Base-by-base conservation (phyloP, 768 basidiomycete genomes). In the Agrocybe chaxingu region DNA sequence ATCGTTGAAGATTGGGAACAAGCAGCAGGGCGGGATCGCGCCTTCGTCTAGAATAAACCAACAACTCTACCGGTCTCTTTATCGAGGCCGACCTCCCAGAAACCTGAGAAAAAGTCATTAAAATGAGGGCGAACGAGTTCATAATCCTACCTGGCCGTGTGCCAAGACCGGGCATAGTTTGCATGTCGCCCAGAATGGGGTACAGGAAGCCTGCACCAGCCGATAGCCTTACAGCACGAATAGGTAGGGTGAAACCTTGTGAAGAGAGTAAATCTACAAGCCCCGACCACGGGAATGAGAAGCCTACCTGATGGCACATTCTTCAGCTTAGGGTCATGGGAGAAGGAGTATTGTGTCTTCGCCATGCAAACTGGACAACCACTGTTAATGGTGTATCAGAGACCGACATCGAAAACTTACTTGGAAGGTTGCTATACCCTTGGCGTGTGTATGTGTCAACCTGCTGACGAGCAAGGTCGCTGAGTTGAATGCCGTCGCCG, bases 311-410 rank as follows among this genome's bases (percentile, higher is more conserved):
- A 82, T 1, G 97, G 94, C 0, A 88, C 93, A 57, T 87, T 86
- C 74, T 98, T 98, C 54, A 90, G 77, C 57, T 85, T 84, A 6
- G 94, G 87, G 62, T 99, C 89, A 64, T 96, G 93, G 19, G 93
- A 96, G 74, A 99, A 94, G 13, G 94, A 97, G 60, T 98, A 92
- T 55, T 97, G 96, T 4, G 96, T 98, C 78, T 97, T 96, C 43
- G 92, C 93, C 91, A 95, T 92, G 71, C 92, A 96, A 65, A 96
- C 93, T 87, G 57, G 47, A 43, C 62, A 53, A 42, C 56, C 57
- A 42, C 54, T 2, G 61, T 47, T 30, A 52, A 24, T 41, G 47
- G 19, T 31, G 16, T 37, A 31, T n/a, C 7, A 30, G 24, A 34
- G 38, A 40, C 16, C 29, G 6, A 7, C 1, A 18, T 36, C 4